Evolutionary conservation across 371 early-diverging fungal species (phyloP).

Genomic region (Apophysomyces sp.): DNA sequence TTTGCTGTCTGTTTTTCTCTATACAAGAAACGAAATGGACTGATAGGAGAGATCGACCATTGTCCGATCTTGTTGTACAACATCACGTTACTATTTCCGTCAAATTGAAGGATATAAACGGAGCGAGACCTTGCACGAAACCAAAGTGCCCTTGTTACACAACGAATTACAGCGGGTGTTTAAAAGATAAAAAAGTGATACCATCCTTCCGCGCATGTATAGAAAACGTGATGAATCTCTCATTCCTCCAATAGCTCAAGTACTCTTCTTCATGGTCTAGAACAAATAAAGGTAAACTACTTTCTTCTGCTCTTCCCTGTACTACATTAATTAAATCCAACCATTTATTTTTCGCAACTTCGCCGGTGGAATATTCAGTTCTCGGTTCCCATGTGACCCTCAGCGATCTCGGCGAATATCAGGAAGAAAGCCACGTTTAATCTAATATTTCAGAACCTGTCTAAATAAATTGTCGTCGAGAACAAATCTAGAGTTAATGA

Average conservation of each 20-base stretch:
- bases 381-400: background rate
- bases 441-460: background rate
- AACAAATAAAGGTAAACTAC: background rate
- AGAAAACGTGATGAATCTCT: background rate
- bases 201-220: background rate
- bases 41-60: background rate
- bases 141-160: background rate
- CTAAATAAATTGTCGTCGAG: background rate
- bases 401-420: background rate
- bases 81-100: background rate
- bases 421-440: background rate
- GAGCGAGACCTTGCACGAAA: background rate
- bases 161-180: background rate
- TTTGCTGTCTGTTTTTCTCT: background rate
- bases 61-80: background rate
- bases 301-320: background rate
- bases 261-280: background rate
- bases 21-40: background rate
- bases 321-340: background rate
- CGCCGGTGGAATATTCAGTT: background rate
- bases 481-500: background rate
- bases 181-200: background rate
- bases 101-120: background rate
- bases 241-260: background rate
- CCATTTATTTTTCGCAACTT: background rate